phyloP scores from a whole-genome alignment of 306 rosid species.

The Vachellia collinsii region DNA sequence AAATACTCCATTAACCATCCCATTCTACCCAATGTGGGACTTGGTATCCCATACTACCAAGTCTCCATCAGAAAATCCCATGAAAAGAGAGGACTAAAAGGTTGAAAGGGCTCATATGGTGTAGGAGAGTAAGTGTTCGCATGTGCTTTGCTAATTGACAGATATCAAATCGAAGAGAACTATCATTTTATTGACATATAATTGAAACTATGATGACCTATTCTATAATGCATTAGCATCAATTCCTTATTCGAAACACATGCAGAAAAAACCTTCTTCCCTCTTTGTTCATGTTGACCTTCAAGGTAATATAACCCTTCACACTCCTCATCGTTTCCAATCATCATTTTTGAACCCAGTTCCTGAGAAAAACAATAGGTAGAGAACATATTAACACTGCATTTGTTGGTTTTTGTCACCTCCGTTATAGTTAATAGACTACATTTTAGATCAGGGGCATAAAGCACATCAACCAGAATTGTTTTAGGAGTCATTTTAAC shows the following conservation, averaged over 20 bases:
- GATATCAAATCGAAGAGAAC: neutral
- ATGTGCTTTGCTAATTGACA: neutral
- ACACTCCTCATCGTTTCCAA: neutral
- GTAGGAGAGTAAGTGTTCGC: neutral
- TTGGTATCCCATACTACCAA: no score
- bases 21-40: no score
- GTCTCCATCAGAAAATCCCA: neutral
- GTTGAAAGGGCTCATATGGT: neutral
- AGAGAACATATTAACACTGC: no score
- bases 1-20: no score
- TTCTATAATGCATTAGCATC: neutral
- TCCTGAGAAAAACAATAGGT: no score
- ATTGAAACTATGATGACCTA: neutral
- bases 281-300: neutral
- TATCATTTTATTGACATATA: neutral
- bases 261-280: neutral
- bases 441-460: no score
- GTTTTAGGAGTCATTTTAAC: no score
- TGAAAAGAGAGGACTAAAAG: slow-evolving; percentile 10
- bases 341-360: no score
- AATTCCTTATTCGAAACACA: neutral
- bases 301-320: neutral
- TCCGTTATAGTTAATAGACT: no score
- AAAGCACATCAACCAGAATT: no score
- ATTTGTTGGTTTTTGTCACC: no score